A percentile compares a stretch with the other conserved stretches of the same genome.
phyloP scores from a whole-genome alignment of 2,329 filamentous ascomycete species.

The Colletotrichum spaethianum region DNA sequence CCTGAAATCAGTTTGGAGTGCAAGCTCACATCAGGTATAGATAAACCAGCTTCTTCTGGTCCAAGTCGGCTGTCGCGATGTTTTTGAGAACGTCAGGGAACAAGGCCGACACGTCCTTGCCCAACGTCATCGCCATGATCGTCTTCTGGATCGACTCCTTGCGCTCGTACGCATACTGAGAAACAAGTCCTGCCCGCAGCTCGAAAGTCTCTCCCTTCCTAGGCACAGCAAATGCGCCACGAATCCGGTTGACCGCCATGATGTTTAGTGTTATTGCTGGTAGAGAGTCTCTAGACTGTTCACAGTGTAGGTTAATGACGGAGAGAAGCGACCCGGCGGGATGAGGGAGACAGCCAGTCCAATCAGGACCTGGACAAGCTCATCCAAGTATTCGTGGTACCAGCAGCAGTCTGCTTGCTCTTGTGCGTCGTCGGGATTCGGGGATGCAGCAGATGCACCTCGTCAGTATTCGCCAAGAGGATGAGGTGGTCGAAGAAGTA shows the following conservation, averaged over 20 bases:
- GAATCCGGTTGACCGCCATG: constrained; percentile 97
- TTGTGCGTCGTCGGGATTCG: constrained; percentile 14
- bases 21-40: constrained; percentile 91
- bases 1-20: constrained; percentile 20
- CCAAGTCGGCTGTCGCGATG: constrained; percentile 92
- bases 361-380: constrained; percentile 34
- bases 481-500: constrained; percentile 41
- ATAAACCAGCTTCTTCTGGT: constrained; percentile 99
- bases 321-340: constrained; percentile 17
- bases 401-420: constrained; percentile 16
- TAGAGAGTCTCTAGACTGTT: constrained; percentile 46
- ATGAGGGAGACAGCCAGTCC: constrained; percentile 36
- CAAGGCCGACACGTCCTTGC: constrained; percentile 96
- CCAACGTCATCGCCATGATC: constrained; percentile 99
- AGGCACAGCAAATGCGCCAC: constrained; percentile 92
- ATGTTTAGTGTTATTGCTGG: constrained; percentile 48
- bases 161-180: constrained; percentile 98
- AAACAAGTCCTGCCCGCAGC: constrained; percentile 93
- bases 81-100: constrained; percentile 99
- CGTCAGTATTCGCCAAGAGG: constrained; percentile 37
- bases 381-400: constrained; percentile 27
- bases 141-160: constrained; percentile 99
- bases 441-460: constrained; percentile 29
- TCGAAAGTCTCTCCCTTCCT: constrained; percentile 99
- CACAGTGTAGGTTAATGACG: constrained; percentile 9